Conservation (phyloP, 2,329 filamentous ascomycete genomes). For the Grosmannia huntii region DNA sequence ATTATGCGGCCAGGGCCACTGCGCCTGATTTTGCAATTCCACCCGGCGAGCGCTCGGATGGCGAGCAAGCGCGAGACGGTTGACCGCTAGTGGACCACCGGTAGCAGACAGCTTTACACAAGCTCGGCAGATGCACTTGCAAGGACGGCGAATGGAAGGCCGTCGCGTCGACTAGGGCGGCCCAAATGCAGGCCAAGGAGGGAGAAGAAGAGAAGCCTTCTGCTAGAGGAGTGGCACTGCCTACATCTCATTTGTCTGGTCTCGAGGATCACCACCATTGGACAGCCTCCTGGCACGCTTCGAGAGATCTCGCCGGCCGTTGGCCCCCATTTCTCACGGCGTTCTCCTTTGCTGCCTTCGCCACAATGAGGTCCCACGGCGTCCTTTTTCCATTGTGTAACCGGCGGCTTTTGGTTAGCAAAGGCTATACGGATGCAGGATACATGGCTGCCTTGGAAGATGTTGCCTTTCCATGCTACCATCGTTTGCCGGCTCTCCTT, state of each 20-base stretch:
- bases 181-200: background rate
- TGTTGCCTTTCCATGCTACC: background rate
- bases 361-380: background rate
- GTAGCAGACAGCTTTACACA: background rate
- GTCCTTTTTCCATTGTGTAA: background rate
- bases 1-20: slow-evolving; percentile 8
- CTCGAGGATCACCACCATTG: background rate
- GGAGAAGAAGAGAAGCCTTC: background rate
- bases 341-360: background rate
- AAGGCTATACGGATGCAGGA: background rate
- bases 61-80: slow-evolving; percentile 2
- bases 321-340: background rate
- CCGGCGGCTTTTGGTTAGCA: background rate
- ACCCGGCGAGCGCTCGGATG: background rate
- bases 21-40: slow-evolving; percentile 3
- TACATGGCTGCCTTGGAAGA: background rate
- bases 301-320: no score
- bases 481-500: background rate
- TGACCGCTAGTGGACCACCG: background rate
- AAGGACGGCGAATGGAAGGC: slow-evolving; percentile 5
- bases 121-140: background rate
- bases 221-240: background rate
- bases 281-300: background rate
- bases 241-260: background rate
- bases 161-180: background rate